Evolutionary conservation across 208 protist species (phyloP).

Genomic region (Crithidia thermophila): DNA sequence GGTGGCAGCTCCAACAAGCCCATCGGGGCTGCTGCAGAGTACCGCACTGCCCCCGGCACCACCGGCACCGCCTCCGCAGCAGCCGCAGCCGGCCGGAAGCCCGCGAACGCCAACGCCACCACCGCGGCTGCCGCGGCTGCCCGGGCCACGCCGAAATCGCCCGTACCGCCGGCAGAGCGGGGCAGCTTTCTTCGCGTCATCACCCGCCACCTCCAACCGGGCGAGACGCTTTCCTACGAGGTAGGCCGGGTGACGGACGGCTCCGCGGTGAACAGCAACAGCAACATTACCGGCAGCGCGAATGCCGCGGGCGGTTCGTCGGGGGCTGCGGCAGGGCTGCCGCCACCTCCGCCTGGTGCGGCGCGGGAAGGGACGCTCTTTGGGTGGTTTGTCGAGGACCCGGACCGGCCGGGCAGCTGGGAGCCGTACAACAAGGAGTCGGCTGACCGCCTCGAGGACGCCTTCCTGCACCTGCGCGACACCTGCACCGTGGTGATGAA

Average conservation of each 20-base stretch:
- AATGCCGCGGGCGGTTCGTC: too few species aligned
- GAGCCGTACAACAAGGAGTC: slow-evolving; percentile 61
- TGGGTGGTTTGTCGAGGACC: slow-evolving; percentile 76
- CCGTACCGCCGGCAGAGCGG: neutral
- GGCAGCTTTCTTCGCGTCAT: slow-evolving; percentile 27
- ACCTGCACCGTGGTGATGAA: slow-evolving; percentile 60
- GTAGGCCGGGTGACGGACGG: slow-evolving; percentile 34
- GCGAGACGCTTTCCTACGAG: slow-evolving; percentile 27
- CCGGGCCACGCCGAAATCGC: neutral
- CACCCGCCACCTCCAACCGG: slow-evolving; percentile 19
- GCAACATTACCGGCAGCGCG: too few species aligned
- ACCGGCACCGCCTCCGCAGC: neutral
- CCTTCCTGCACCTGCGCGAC: slow-evolving; percentile 33
- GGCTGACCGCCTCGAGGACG: slow-evolving; percentile 57
- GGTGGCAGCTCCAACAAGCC: slow-evolving; percentile 35
- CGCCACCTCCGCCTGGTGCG: slow-evolving; percentile 17
- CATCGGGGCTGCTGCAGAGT: neutral
- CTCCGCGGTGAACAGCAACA: neutral
- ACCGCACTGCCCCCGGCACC: too few species aligned
- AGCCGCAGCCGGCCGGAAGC: neutral
- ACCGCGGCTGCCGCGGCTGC: slow-evolving; percentile 16
- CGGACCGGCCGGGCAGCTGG: slow-evolving; percentile 57
- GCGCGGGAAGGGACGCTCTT: slow-evolving; percentile 20
- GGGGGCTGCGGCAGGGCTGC: neutral
- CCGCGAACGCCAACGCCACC: neutral